Evolutionary conservation across 2,329 filamentous ascomycete genomes (phyloP).

Genomic region (Sporothrix curviconia): DNA sequence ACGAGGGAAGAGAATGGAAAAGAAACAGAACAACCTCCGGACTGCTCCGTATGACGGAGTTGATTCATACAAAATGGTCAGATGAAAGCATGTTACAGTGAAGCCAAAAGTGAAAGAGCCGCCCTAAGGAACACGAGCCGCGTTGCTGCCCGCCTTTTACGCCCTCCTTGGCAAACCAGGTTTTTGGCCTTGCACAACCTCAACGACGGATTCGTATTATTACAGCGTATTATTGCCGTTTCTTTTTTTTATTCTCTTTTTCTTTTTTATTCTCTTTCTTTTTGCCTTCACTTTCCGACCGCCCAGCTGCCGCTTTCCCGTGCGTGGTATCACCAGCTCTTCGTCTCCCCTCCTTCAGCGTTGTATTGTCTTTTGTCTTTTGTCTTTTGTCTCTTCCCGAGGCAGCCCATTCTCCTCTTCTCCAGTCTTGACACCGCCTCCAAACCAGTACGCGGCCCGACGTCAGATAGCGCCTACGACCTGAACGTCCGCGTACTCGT

Average conservation of each 20-base stretch:
- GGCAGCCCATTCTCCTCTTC: background rate
- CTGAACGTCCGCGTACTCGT: background rate
- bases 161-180: background rate
- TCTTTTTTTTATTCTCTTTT: background rate
- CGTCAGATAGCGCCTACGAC: slow-evolving; percentile 5
- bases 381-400: background rate
- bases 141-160: background rate
- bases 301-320: background rate
- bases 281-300: background rate
- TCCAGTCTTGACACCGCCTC: background rate
- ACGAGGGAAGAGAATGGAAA: no score
- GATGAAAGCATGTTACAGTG: background rate
- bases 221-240: background rate
- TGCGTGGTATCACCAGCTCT: background rate
- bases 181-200: background rate
- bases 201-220: background rate
- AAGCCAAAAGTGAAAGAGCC: background rate
- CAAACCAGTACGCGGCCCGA: slow-evolving; percentile 1
- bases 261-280: background rate
- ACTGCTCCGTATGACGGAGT: no score
- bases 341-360: background rate
- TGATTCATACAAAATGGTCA: no score
- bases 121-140: background rate
- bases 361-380: background rate
- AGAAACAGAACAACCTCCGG: no score